Conservation (phyloP, 257 asterid species). For the Salvia hispanica region DNA sequence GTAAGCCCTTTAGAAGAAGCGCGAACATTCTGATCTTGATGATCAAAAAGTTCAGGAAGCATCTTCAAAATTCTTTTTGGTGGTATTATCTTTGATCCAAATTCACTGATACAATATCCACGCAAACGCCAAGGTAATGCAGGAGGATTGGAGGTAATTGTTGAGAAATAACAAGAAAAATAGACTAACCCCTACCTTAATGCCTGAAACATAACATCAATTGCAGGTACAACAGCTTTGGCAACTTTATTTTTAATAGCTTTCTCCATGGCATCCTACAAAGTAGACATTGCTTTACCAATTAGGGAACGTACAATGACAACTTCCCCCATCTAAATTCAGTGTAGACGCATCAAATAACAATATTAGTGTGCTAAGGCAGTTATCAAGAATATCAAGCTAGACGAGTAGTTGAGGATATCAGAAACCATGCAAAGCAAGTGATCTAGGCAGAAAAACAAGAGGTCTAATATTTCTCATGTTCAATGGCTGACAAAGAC, state of each 20-base stretch:
- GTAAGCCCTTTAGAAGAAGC: slow-evolving; percentile 97
- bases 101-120: slow-evolving; percentile 70
- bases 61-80: slow-evolving; percentile 97
- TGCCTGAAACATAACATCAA: slow-evolving; percentile 99
- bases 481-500: slow-evolving; percentile 20
- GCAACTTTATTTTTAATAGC: slow-evolving; percentile 97
- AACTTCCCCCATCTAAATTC: slow-evolving; percentile 17
- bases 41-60: slow-evolving; percentile 99
- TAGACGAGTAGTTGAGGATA: not conserved
- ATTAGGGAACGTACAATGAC: slow-evolving; percentile 7
- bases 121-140: slow-evolving; percentile 34
- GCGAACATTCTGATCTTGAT: slow-evolving; percentile 99
- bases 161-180: slow-evolving; percentile 16
- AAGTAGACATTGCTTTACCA: slow-evolving; percentile 25
- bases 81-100: slow-evolving; percentile 90
- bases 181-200: slow-evolving; percentile 59
- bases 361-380: not conserved
- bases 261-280: slow-evolving; percentile 99
- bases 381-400: not conserved
- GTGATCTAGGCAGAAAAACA: slow-evolving; percentile 9
- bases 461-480: slow-evolving; percentile 19
- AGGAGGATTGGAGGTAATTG: slow-evolving; percentile 22
- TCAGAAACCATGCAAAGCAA: slow-evolving; percentile 16
- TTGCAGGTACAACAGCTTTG: slow-evolving; percentile 98
- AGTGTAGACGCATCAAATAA: slow-evolving; percentile 18